Percentiles rank a stretch among this genome's conserved stretches.
phyloP scores from a whole-genome alignment of 345 rosid genomes.

The Reutealis trisperma region DNA sequence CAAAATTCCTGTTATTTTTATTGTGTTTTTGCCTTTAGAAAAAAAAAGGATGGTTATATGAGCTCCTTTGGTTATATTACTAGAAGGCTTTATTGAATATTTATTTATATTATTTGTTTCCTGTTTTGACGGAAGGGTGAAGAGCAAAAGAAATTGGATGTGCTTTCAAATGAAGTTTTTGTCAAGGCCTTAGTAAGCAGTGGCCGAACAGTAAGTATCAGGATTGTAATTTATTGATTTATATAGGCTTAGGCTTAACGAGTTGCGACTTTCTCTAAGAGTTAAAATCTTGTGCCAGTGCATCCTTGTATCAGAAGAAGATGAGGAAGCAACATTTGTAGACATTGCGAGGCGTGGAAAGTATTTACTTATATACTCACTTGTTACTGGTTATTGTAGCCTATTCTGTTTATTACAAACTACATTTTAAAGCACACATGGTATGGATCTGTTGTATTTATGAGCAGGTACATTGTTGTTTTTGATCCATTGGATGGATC shows the following conservation, averaged over 20 bases:
- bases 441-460: background rate
- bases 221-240: background rate
- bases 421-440: background rate
- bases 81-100: background rate
- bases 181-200: slow-evolving; percentile 94
- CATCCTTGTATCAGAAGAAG: slow-evolving; percentile 97
- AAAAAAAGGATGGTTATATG: background rate
- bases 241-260: background rate
- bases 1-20: background rate
- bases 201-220: slow-evolving; percentile 78
- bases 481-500: slow-evolving; percentile 99
- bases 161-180: slow-evolving; percentile 93
- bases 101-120: background rate
- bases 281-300: slow-evolving; percentile 47
- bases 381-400: slow-evolving; percentile 1
- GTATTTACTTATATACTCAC: slow-evolving; percentile 36
- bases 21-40: slow-evolving; percentile 1
- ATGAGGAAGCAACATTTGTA: slow-evolving; percentile 89
- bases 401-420: slow-evolving; percentile 4
- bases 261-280: slow-evolving; percentile 14
- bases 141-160: slow-evolving; percentile 97
- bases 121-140: slow-evolving; percentile 63
- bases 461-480: slow-evolving; percentile 80
- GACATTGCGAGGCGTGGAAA: slow-evolving; percentile 76
- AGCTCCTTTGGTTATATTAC: background rate